Evolutionary conservation across 768 basidiomycete species (phyloP), one percentile per base, ranked within the genome.

Genomic region (Omphalotus guepiniiformis): DNA sequence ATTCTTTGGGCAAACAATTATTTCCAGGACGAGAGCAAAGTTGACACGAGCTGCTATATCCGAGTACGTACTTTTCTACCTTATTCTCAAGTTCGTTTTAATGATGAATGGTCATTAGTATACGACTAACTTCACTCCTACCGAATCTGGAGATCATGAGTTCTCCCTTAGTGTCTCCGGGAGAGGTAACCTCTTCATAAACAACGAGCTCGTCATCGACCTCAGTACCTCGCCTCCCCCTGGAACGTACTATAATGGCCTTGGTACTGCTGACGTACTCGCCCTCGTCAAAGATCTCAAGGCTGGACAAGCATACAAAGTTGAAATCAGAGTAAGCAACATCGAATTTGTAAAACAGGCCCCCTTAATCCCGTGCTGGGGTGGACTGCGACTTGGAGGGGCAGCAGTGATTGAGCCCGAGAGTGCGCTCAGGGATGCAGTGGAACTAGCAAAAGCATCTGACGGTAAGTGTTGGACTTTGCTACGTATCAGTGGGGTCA

Each of bases 121-220:
- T 40, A 63, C 66, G 5, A 61, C 73, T 5, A 68, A 58, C 26
- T 76, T 80, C 60, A 61, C 65, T 25, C 79, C 78, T 29, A 69
- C 80, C 56, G 68, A 79, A 67, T 60, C 70, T 59, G 69, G 78
- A 19, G 68, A 78, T 56, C 71, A 74, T 67, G 72, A 78, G 45
- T 61, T 83, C 39, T 74, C 72, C 2, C 55, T 76, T 44, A 72
- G 61, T 53, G 52, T 73, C 39, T 69, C 72, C 13, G 75, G 75
- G 18, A 46, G 55, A 5, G 75, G 70, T 19, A 76, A 73, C 53
- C 62, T 84, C 18, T 83, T 74, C 65, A 50, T 84, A 41, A 71
- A 81, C 51, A 61, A 67, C 18, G 64, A 73, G 30, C 63, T 75
- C 13, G 49, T 72, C 44, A 66, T 79, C 36, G 75, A 79, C 51